Evolutionary conservation across 768 basidiomycete genomes (phyloP).

Genomic region (Amanita phalloides): DNA sequence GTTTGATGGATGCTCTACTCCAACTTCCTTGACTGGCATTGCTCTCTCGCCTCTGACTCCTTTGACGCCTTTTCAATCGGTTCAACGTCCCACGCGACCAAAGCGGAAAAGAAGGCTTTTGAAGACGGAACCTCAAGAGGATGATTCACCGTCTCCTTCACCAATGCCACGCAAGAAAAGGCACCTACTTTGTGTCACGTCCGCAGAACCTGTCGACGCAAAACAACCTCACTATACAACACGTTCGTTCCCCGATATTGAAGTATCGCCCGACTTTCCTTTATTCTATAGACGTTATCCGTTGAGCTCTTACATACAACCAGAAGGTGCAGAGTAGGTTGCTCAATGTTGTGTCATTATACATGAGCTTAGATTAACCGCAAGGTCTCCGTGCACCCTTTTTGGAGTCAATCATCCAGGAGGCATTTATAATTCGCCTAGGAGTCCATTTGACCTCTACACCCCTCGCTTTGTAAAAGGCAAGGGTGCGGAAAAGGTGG

Average conservation of each 20-base stretch:
- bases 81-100: neutral
- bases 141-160: constrained; percentile 3
- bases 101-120: neutral
- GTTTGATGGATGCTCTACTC: neutral
- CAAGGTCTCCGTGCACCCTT: constrained; percentile 25
- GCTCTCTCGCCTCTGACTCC: constrained; percentile 20
- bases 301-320: constrained; percentile 42
- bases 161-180: neutral
- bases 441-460: constrained; percentile 56
- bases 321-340: constrained; percentile 28
- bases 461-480: constrained; percentile 73
- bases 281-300: constrained; percentile 68
- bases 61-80: constrained; percentile 10
- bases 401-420: constrained; percentile 28
- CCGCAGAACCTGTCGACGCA: neutral
- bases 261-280: constrained; percentile 38
- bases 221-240: constrained; percentile 16
- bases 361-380: neutral
- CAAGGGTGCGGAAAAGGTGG: constrained; percentile 55
- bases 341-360: constrained; percentile 2
- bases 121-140: neutral
- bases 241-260: constrained; percentile 44
- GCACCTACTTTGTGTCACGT: neutral
- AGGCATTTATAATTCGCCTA: constrained; percentile 51
- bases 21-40: neutral